These are phyloP conservation scores for Linnemannia hyalina DNA, from an alignment of 192 early-diverging fungal genomes.

Conservation along the genomic window DNA sequence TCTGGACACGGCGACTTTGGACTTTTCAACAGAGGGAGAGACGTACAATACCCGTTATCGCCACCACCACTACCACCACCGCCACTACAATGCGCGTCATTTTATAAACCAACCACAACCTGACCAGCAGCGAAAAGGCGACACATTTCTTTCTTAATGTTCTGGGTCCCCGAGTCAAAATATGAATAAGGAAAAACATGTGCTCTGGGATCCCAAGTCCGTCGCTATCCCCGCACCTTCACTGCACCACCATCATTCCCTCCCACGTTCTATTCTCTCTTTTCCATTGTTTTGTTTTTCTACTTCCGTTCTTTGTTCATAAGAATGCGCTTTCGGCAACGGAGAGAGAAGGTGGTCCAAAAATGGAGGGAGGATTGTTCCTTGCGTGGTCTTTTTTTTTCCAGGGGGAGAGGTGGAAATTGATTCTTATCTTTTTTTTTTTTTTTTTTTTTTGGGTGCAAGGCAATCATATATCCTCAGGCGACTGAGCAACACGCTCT, in stretches of 20 bases:
- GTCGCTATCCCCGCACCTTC: background rate
- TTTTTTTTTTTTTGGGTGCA: too few relatives aligned
- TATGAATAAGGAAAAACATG: background rate
- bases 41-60: background rate
- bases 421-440: background rate
- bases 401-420: background rate
- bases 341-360: background rate
- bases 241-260: background rate
- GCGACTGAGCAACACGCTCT: background rate
- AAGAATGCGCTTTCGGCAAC: conserved; percentile 2
- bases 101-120: background rate
- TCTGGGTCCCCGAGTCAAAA: conserved; percentile 8
- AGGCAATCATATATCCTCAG: too few relatives aligned
- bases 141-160: background rate
- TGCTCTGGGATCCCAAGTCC: conserved; percentile 2
- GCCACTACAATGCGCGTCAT: background rate
- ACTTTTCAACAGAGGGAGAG: background rate
- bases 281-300: background rate
- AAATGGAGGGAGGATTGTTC: background rate
- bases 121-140: background rate
- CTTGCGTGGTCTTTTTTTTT: background rate
- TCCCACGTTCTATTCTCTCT: too few relatives aligned
- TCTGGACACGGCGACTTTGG: background rate
- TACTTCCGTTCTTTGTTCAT: background rate
- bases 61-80: background rate